These are phyloP conservation scores for Aspergillus uvarum DNA, from an alignment of 2,329 filamentous ascomycete genomes.

Conservation along the genomic window DNA sequence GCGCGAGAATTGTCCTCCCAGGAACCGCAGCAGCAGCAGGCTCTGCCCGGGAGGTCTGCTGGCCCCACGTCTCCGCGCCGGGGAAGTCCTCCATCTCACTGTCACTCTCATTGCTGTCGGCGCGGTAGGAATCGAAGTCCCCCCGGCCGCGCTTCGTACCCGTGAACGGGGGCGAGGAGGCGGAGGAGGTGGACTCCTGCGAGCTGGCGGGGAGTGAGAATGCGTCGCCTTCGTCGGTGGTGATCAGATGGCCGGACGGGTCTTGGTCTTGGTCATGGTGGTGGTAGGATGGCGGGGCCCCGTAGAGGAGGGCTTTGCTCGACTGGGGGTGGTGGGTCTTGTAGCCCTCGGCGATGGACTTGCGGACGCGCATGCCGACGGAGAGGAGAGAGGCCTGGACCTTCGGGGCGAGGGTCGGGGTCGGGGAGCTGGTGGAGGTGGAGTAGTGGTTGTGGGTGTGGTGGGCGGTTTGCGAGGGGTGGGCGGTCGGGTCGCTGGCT, in stretches of 20 bases:
- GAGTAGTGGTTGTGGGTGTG: conserved; percentile 44
- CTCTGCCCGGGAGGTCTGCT: too few species aligned
- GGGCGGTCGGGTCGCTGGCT: conserved; percentile 2
- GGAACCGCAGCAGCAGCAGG: too few species aligned
- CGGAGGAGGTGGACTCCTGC: conserved; percentile 35
- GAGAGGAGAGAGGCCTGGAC: conserved; percentile 82
- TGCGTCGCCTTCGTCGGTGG: conserved; percentile 38
- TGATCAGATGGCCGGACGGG: conserved; percentile 13
- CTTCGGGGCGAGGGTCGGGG: conserved; percentile 59
- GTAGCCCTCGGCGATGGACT: conserved; percentile 90
- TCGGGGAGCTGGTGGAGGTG: conserved; percentile 38
- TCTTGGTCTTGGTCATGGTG: too few species aligned
- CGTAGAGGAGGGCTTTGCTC: too few species aligned
- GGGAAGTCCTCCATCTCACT: neutral
- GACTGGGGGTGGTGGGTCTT: conserved; percentile 57
- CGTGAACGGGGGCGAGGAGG: too few species aligned
- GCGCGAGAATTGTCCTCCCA: conserved; percentile 34
- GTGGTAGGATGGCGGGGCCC: too few species aligned
- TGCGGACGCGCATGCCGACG: conserved; percentile 92
- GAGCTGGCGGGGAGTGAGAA: conserved; percentile 43
- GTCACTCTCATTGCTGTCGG: conserved; percentile 24
- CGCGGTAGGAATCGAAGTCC: conserved; percentile 40
- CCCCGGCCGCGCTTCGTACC: conserved; percentile 44
- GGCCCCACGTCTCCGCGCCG: conserved; percentile 19
- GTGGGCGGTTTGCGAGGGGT: conserved; percentile 12